phyloP scores from a whole-genome alignment of 2,329 filamentous ascomycete species.

The Colletotrichum abscissum region DNA sequence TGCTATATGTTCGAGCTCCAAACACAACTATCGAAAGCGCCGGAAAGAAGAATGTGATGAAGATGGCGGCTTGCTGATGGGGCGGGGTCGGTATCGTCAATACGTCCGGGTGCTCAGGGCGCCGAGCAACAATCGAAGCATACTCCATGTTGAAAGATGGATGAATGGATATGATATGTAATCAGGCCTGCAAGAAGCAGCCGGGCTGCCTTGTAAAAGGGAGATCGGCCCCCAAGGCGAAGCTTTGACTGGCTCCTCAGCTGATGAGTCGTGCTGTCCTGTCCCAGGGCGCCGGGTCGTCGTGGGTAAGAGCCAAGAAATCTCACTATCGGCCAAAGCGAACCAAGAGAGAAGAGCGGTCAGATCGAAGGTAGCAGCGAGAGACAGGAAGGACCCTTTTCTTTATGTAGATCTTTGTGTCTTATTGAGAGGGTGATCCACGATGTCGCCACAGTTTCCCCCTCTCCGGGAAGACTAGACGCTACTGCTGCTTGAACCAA shows the following conservation, averaged over 20 bases:
- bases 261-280: constrained; percentile 2
- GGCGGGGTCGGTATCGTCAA: constrained; percentile 45
- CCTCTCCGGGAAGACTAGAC: constrained; percentile 4
- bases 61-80: constrained; percentile 44
- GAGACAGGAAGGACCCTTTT: neutral
- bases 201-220: neutral
- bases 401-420: constrained; percentile 16
- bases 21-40: constrained; percentile 42
- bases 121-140: constrained; percentile 14
- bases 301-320: constrained; percentile 14
- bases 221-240: constrained; percentile 10
- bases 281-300: constrained; percentile 16
- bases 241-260: constrained; percentile 9
- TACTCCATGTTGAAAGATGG: constrained; percentile 12
- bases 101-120: constrained; percentile 39
- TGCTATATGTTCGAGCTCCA: constrained; percentile 40
- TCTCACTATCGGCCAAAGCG: neutral
- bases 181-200: neutral
- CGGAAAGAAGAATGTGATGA: constrained; percentile 47
- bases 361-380: neutral
- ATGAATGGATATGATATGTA: too few relatives aligned
- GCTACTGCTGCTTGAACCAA: neutral
- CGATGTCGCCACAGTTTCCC: constrained; percentile 17
- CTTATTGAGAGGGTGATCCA: neutral
- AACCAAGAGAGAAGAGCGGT: constrained; percentile 13